These are phyloP conservation scores for Hemileia vastatrix DNA, from an alignment of 1,284 basidiomycete species.

Conservation along the genomic window DNA sequence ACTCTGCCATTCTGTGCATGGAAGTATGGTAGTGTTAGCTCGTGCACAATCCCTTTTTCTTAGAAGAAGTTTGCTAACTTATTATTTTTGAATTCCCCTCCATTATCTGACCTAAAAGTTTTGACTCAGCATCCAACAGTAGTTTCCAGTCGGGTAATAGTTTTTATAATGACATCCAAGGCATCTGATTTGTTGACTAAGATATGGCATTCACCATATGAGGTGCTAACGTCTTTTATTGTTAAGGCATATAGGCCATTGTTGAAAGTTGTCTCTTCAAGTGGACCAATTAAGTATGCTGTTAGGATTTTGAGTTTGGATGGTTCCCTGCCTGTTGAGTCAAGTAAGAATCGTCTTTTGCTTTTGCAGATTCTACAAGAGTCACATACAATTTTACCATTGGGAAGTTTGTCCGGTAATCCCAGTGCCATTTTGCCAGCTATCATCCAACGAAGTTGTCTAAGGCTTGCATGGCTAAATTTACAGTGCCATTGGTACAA, in stretches of 20 bases:
- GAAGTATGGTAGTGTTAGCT: background rate
- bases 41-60: background rate
- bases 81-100: constrained; percentile 1
- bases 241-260: background rate
- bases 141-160: background rate
- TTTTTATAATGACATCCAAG: background rate
- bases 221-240: background rate
- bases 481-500: no score
- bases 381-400: no score
- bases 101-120: constrained; percentile 1
- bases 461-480: no score
- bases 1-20: constrained; percentile 9
- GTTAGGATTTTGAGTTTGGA: no score
- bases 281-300: background rate
- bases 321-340: no score
- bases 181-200: background rate
- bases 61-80: background rate
- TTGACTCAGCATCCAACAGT: background rate
- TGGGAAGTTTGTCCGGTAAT: no score
- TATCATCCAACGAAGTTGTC: no score
- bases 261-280: background rate
- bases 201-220: constrained; percentile 3
- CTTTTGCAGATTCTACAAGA: no score
- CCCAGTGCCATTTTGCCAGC: no score
- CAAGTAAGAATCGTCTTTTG: no score